Base-by-base conservation (phyloP, 1,139 yeast species). In the Nakaseomyces bracarensis region DNA sequence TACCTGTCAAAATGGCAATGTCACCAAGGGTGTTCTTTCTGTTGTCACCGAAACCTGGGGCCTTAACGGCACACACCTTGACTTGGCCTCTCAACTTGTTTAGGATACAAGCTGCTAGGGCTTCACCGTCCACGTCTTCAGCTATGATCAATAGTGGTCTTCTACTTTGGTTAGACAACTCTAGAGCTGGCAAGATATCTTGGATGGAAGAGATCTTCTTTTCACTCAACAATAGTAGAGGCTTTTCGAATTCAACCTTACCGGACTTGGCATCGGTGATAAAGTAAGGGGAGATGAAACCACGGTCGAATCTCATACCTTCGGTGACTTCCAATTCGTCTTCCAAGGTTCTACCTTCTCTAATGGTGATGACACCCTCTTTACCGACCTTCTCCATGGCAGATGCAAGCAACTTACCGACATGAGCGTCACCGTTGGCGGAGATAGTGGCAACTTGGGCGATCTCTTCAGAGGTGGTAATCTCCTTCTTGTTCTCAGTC, bases 381-480 rank as follows among this genome's bases (percentile, higher is more conserved):
- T 91, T 93, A 61, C 98, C 98, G 49, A 91, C 98, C 70, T 91
- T 91, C 72, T 89, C 98, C 98, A 91, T 91, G 58, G 98, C 98
- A 46, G 83, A 79, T 46, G 98, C 97, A 63, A 91, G 76, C 58
- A 91, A 72, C 66, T 81, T 75, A 66, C 98, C 98, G 59, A 91
- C 89, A 73, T 91, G 97, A 41, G 74, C 63, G 65, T 91, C 98
- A 56, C 98, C 98, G 67, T 91, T 91, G 52, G 98, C 98, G 46
- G 97, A 87, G 61, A 91, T 91, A 50, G 98, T 91, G 54, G 98
- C 98, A 44, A 91, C 98, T 72, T 91, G 98, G 37, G 98, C 96
- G 54, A 91, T 91, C 70, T 91, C 98, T 59, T 82, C 96, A 48
- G 93, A 79, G 48, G 97, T 89, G 61, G 98, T 91, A 69, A 91